Conservation (phyloP, 768 basidiomycete species). For the Tulasnella sp. region DNA sequence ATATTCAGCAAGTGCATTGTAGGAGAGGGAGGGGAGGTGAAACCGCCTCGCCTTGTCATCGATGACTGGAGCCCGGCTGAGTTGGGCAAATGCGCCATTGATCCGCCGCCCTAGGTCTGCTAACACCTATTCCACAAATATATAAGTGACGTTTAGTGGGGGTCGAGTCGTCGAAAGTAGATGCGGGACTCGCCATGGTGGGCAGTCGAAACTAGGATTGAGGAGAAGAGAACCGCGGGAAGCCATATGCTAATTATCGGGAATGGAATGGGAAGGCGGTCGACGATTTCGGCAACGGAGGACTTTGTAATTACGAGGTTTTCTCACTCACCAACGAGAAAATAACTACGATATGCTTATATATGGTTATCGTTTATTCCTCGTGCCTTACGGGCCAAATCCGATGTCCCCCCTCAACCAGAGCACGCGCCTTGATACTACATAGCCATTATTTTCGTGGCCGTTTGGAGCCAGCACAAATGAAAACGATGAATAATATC, state of each 20-base stretch:
- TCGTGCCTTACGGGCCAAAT: not conserved
- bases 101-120: conserved; percentile 91
- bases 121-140: conserved; percentile 70
- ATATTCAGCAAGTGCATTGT: not conserved
- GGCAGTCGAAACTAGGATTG: not conserved
- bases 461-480: not conserved
- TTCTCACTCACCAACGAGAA: not conserved
- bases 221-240: not conserved
- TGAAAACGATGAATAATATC: not conserved
- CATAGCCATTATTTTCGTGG: not conserved
- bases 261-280: not conserved
- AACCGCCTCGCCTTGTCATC: conserved; percentile 76
- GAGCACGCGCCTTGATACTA: not conserved
- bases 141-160: not conserved
- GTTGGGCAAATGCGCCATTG: conserved; percentile 85
- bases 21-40: not conserved
- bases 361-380: not conserved
- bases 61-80: conserved; percentile 76
- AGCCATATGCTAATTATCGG: not conserved
- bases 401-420: too few relatives aligned
- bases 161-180: not conserved
- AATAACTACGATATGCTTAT: not conserved
- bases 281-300: not conserved
- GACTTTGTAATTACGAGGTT: not conserved
- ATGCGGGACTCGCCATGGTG: not conserved